These are phyloP conservation scores for Esteya vermicola DNA, from an alignment of 2,329 filamentous ascomycete genomes.

Conservation along the genomic window DNA sequence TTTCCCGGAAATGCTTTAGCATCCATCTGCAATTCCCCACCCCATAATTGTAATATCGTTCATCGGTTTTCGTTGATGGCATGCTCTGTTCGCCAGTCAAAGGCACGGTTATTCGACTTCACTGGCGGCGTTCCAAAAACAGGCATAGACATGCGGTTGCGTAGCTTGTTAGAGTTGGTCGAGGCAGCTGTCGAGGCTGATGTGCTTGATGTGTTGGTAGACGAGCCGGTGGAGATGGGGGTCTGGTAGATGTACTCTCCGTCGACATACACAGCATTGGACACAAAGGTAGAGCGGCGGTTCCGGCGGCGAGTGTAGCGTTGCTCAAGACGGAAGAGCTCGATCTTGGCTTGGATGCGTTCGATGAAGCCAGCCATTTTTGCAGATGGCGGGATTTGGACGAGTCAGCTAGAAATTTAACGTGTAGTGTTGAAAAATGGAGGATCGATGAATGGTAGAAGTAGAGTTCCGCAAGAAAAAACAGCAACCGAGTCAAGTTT, in stretches of 20 bases:
- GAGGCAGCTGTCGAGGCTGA: slow-evolving; percentile 20
- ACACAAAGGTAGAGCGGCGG: slow-evolving; percentile 78
- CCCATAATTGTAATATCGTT: too few species aligned
- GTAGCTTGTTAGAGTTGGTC: slow-evolving; percentile 19
- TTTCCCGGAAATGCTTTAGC: too few species aligned
- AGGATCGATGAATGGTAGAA: too few species aligned
- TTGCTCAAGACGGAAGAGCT: slow-evolving; percentile 90
- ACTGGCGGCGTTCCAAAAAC: slow-evolving; percentile 32
- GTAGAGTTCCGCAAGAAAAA: too few species aligned
- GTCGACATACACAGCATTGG: slow-evolving; percentile 83
- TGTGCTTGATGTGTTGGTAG: slow-evolving; percentile 29
- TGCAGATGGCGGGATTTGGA: background rate
- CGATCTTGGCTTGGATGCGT: slow-evolving; percentile 54
- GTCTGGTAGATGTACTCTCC: slow-evolving; percentile 84
- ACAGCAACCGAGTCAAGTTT: too few species aligned
- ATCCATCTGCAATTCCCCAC: too few species aligned
- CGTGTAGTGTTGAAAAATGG: too few species aligned
- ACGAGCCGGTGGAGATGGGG: slow-evolving; percentile 43
- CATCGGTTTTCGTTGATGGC: slow-evolving; percentile 6
- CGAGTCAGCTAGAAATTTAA: too few species aligned
- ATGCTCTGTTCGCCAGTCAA: slow-evolving; percentile 24
- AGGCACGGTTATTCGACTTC: slow-evolving; percentile 19
- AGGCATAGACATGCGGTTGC: slow-evolving; percentile 41
- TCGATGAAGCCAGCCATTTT: slow-evolving; percentile 34
- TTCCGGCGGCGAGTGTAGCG: slow-evolving; percentile 80